Evolutionary conservation across 106 monocot genomes (phyloP), one percentile per base, ranked within the genome.

Genomic region (Dendrobium nobile): DNA sequence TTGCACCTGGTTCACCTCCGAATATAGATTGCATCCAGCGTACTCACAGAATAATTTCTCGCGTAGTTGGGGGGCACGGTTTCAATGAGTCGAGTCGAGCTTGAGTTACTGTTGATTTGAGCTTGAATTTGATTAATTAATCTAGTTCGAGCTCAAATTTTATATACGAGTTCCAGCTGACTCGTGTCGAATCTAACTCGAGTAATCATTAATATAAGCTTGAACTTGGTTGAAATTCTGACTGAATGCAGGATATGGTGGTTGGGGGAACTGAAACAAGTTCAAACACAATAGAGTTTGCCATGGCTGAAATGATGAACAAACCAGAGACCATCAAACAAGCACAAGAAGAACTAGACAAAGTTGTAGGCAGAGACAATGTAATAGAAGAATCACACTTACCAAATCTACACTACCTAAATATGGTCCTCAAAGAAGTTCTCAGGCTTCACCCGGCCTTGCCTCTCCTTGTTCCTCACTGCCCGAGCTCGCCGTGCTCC

Each of bases 401-500:
- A 9, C 11, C 77, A 5, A 47, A 78, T 20, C 70, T 82, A 19
- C 77, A 40, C 33, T 82, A 77, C 72, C 47, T 82, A 10, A 33
- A 11, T 9, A 37, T 54, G 1, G 72, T 82, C 15, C 54, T 82
- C 2, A 82, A 82, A 55, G 82, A 82, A 15, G 56, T 43, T 2
- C 77, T 82, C 37, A 67, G 82, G 24, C 40, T 82, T 18, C 77
- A 82, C 54, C 82, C 82, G 0, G 48, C 77, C 7, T 8, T 77
- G 5, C 82, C 82, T 0, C 76, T 82, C 5, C 8, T 82, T 2
- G 77, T 82, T n/a, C 82, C 82, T 15, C 82, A 82, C 41, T 72
- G 82, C 77, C 82, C 82, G 17, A 77, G 67, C 54, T 41, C 78
- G 4, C 0, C 78, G 0, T 78, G 65, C 75, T 26, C 78, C 19